Evolutionary conservation across 371 early-diverging fungal genomes (phyloP).

Genomic region (Mortierella sp.): DNA sequence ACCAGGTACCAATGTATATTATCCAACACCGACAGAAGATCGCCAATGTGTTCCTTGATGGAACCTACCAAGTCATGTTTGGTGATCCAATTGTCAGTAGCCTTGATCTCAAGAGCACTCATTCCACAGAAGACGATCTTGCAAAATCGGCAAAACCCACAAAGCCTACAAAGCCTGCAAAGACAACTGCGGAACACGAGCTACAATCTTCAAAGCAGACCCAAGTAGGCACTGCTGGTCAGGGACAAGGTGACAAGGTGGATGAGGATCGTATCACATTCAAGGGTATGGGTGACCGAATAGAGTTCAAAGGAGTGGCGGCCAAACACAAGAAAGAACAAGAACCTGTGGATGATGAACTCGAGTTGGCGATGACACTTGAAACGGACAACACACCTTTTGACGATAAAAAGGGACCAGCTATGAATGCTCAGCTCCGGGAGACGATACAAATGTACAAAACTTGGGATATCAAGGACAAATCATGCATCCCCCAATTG

Average conservation of each 20-base stretch:
- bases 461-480: too few relatives aligned
- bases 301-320: constrained; percentile 1
- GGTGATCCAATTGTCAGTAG: constrained; percentile 5
- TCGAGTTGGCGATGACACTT: background rate
- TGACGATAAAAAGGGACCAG: too few relatives aligned
- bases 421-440: too few relatives aligned
- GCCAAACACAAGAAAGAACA: background rate
- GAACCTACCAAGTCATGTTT: constrained; percentile 5
- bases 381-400: background rate
- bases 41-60: constrained; percentile 20
- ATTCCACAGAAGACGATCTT: background rate
- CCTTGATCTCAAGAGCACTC: background rate
- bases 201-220: too few relatives aligned
- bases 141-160: background rate
- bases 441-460: too few relatives aligned
- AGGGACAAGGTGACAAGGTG: background rate
- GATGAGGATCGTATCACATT: background rate
- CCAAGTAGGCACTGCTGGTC: too few relatives aligned
- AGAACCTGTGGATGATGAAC: background rate
- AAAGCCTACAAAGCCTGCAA: too few relatives aligned
- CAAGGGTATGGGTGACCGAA: background rate
- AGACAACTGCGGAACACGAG: too few relatives aligned
- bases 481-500: too few relatives aligned
- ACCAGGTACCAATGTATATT: constrained; percentile 13
- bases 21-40: constrained; percentile 25